Conservation (phyloP, 176 grass and related monocot species). For the Avena atlantica region DNA sequence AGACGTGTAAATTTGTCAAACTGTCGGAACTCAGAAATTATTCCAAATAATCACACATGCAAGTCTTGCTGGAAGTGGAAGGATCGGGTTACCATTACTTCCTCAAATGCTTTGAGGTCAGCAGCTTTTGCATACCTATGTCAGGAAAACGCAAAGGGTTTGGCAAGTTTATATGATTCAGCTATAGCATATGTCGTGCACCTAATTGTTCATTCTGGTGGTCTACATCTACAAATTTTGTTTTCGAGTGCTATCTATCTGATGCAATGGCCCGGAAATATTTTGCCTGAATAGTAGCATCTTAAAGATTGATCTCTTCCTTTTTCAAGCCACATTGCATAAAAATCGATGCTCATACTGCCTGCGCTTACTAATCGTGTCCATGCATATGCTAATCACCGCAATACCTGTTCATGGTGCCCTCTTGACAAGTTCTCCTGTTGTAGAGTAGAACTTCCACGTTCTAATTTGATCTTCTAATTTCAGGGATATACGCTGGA, state of each 20-base stretch:
- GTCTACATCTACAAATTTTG: background rate
- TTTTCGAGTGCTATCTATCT: background rate
- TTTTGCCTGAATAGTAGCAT: background rate
- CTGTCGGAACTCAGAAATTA: background rate
- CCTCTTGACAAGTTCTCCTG: constrained; percentile 10
- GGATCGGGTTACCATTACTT: too few relatives aligned
- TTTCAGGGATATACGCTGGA: constrained; percentile 77
- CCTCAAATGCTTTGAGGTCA: too few relatives aligned
- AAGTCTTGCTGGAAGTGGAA: background rate
- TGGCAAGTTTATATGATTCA: background rate
- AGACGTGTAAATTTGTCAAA: background rate
- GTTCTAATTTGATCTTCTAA: background rate
- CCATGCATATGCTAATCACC: background rate
- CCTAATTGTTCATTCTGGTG: background rate
- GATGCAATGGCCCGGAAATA: background rate
- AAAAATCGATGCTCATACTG: background rate
- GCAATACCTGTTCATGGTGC: background rate
- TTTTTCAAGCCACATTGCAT: background rate
- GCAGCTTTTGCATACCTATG: too few relatives aligned
- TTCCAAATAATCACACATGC: background rate
- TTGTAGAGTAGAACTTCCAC: background rate
- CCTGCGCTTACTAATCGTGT: background rate
- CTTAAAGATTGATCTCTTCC: background rate
- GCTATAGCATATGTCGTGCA: background rate
- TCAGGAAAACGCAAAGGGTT: too few relatives aligned